Evolutionary conservation across 2,329 filamentous ascomycete species (phyloP).

Genomic region (Aspergillus spinulosporus): DNA sequence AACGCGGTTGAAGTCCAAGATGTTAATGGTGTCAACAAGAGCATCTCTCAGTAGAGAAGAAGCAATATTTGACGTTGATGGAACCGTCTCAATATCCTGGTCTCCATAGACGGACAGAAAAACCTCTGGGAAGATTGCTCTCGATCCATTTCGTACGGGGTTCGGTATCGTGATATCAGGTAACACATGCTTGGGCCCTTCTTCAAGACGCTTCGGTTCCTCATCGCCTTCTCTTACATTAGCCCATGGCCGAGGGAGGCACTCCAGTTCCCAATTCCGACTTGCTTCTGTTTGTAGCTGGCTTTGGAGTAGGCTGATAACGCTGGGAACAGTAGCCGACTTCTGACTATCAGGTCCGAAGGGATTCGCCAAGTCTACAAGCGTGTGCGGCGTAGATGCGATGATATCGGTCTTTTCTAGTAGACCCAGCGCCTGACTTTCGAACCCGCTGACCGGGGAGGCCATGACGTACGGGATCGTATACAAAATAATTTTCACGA

Average conservation of each 20-base stretch:
- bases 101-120: slow-evolving; percentile 90
- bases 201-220: slow-evolving; percentile 59
- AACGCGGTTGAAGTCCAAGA: slow-evolving; percentile 88
- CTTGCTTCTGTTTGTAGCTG: slow-evolving; percentile 77
- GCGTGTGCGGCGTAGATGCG: slow-evolving; percentile 78
- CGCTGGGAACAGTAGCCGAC: slow-evolving; percentile 64
- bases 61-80: slow-evolving; percentile 71
- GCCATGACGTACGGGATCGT: slow-evolving; percentile 90
- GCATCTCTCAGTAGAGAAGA: slow-evolving; percentile 82
- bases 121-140: slow-evolving; percentile 83
- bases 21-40: slow-evolving; percentile 89
- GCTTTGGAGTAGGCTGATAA: slow-evolving; percentile 79
- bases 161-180: slow-evolving; percentile 75
- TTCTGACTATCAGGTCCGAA: slow-evolving; percentile 66
- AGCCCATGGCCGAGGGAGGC: slow-evolving; percentile 60
- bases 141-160: slow-evolving; percentile 70
- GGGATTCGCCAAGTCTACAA: slow-evolving; percentile 84
- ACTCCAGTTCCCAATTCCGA: slow-evolving; percentile 71
- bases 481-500: slow-evolving; percentile 94
- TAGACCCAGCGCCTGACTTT: slow-evolving; percentile 72
- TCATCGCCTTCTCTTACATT: slow-evolving; percentile 37
- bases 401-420: slow-evolving; percentile 96
- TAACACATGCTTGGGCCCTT: slow-evolving; percentile 70
- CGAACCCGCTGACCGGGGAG: slow-evolving; percentile 67
- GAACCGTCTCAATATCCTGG: slow-evolving; percentile 87